These are phyloP conservation scores for Adiantum capillusveneris DNA, from an alignment of 75 land plant species.

Conservation along the genomic window DNA sequence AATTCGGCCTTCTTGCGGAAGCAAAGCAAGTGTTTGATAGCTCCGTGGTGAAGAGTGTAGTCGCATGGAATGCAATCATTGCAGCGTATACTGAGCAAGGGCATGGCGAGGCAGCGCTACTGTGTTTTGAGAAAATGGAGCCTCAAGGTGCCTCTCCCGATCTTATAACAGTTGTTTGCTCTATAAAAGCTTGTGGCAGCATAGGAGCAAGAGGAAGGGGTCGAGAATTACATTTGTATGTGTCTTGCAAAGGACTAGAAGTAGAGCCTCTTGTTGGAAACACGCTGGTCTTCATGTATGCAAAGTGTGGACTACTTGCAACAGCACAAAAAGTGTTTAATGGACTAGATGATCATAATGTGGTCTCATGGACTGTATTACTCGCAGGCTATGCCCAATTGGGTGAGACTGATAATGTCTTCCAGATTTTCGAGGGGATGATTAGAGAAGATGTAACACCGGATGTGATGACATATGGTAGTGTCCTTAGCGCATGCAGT, in stretches of 20 bases:
- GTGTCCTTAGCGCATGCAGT: conserved; percentile 56
- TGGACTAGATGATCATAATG: conserved; percentile 18
- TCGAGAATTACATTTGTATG: conserved; percentile 47
- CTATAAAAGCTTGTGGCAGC: conserved; percentile 37
- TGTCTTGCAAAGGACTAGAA: conserved; percentile 27
- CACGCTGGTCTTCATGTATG: conserved; percentile 63
- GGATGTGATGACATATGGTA: conserved; percentile 47
- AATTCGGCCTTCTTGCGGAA: conserved; percentile 29
- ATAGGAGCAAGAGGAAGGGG: conserved; percentile 45
- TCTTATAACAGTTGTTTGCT: conserved; percentile 28
- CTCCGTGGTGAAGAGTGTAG: conserved; percentile 36
- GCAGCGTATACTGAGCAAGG: conserved; percentile 41
- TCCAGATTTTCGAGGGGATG: conserved; percentile 38
- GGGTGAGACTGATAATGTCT: conserved; percentile 42
- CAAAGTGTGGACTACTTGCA: conserved; percentile 40
- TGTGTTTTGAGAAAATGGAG: conserved; percentile 32
- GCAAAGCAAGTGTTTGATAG: conserved; percentile 30
- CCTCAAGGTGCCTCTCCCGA: conserved; percentile 28
- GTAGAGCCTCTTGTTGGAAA: conserved; percentile 27
- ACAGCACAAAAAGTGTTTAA: conserved; percentile 36
- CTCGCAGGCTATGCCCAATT: conserved; percentile 55
- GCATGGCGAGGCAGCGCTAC: conserved; percentile 34
- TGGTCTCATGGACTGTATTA: conserved; percentile 46
- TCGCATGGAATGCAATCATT: conserved; percentile 64
- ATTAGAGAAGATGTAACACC: conserved; percentile 18